These are phyloP conservation scores for Tulasnella sp. DNA, from an alignment of 768 basidiomycete species.

Conservation along the genomic window DNA sequence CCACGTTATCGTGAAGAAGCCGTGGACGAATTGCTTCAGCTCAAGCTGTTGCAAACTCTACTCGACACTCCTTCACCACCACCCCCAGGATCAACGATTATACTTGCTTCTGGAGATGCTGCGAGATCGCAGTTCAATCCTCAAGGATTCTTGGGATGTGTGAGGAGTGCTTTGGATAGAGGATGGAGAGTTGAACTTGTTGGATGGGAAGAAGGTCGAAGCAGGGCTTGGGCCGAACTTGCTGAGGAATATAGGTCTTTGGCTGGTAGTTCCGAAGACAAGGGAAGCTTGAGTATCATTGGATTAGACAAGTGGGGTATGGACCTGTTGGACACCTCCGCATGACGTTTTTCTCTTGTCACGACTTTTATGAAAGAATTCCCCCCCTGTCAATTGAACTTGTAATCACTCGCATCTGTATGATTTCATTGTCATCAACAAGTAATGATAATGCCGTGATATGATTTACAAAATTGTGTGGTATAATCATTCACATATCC, in stretches of 20 bases:
- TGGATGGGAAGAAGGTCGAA: slow-evolving; percentile 77
- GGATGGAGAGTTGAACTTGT: slow-evolving; percentile 95
- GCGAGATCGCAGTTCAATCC: slow-evolving; percentile 86
- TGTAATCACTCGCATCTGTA: too few relatives aligned
- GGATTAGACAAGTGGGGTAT: slow-evolving; percentile 55
- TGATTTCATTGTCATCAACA: too few relatives aligned
- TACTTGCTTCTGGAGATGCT: slow-evolving; percentile 89
- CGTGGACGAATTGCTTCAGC: slow-evolving; percentile 86
- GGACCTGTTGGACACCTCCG: slow-evolving; percentile 37
- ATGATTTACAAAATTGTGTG: too few relatives aligned
- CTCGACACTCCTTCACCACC: slow-evolving; percentile 51
- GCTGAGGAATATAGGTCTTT: slow-evolving; percentile 41
- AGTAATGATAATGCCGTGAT: too few relatives aligned
- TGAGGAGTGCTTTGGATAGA: slow-evolving; percentile 68
- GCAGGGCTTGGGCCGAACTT: slow-evolving; percentile 50
- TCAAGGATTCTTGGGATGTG: slow-evolving; percentile 83
- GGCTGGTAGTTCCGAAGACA: slow-evolving; percentile 4
- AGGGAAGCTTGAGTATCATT: slow-evolving; percentile 31
- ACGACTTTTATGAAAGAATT: background rate
- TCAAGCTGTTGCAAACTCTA: slow-evolving; percentile 82
- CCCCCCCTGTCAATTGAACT: too few relatives aligned
- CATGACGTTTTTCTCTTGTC: background rate
- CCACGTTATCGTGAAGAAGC: slow-evolving; percentile 73
- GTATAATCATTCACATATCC: too few relatives aligned
- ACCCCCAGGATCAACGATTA: slow-evolving; percentile 58